These are phyloP conservation scores for Cenchrus americanus DNA, from an alignment of 176 grass and related monocot species.

Conservation along the genomic window DNA sequence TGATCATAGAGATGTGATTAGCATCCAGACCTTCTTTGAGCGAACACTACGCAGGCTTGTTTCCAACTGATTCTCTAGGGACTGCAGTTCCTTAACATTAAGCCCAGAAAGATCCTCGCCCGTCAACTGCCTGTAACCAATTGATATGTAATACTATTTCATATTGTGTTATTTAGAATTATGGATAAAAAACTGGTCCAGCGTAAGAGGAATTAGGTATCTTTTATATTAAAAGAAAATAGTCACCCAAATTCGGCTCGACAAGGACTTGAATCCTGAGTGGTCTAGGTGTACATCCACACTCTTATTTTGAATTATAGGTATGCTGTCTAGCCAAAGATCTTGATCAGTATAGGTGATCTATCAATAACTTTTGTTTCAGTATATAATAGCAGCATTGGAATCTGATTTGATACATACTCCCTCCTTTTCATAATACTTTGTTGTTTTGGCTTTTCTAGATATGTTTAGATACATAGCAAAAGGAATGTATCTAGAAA, in stretches of 20 bases:
- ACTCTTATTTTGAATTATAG: too few relatives aligned
- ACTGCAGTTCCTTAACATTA: constrained; percentile 65
- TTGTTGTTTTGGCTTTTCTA: too few relatives aligned
- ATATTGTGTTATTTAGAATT: background rate
- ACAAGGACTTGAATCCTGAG: too few relatives aligned
- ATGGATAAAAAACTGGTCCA: too few relatives aligned
- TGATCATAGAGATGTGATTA: constrained; percentile 4
- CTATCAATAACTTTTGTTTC: background rate
- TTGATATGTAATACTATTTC: background rate
- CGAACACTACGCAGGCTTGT: constrained; percentile 59
- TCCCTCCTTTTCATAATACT: too few relatives aligned
- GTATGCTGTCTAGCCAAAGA: background rate
- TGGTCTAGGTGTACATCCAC: too few relatives aligned
- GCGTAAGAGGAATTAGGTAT: too few relatives aligned
- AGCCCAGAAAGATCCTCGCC: constrained; percentile 78
- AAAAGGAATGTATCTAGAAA: too few relatives aligned
- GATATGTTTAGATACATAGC: too few relatives aligned
- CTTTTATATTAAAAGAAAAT: too few relatives aligned
- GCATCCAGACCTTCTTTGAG: constrained; percentile 60
- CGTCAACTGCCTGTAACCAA: constrained; percentile 69
- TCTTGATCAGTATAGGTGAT: background rate
- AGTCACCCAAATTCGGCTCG: too few relatives aligned
- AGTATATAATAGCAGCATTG: background rate
- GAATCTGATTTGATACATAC: background rate
- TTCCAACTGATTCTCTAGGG: constrained; percentile 75